Evolutionary conservation across 345 rosid species (phyloP), one percentile per base, ranked within the genome.

Genomic region (Alliaria petiolata): DNA sequence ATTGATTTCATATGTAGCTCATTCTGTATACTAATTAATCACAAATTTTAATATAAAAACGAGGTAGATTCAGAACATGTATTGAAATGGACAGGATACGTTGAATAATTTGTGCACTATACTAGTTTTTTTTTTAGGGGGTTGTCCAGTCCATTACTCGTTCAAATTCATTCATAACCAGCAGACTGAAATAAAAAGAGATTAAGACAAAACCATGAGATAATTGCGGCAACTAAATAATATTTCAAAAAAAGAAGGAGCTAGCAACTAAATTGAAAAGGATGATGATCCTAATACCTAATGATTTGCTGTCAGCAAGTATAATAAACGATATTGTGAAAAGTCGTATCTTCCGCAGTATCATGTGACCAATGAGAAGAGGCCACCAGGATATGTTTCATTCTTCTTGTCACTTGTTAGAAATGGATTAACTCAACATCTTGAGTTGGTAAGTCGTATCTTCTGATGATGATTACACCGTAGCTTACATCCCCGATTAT

Each of bases 401-500:
- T 64, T 63, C 63, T 62, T 62, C 43, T 61, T 71, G 69, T 52
- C 54, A 71, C 53, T 71, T 51, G 54, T 61, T 52, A 61, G 61
- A 72, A 53, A 43, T 63, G 39, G 65, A 72, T 63, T 33, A 64
- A 54, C 49, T 51, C 42, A 63, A 54, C 40, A 72, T 63, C 31
- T 46, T 64, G 19, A 72, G 70, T 72, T 72, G 70, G 76, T 72
- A 72, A 72, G 56, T 64, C 76, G 26, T 64, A 63, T 64, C 76
- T 63, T 62, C 61, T 56, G 43, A 52, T 56, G 43, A 52, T 22
- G 2, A 22, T 22, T 22, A 1, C 34, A 51, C 49, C 28, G 7
- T 33, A 19, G 54, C 40, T 44, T 62, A 7, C 26, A 7, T 42
- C 42, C 31, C 12, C n/a, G n/a, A 13, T 39, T 20, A 20, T 59